Evolutionary conservation across 148 eudicot species (phyloP).

Genomic region (Gaultheria prostrata): DNA sequence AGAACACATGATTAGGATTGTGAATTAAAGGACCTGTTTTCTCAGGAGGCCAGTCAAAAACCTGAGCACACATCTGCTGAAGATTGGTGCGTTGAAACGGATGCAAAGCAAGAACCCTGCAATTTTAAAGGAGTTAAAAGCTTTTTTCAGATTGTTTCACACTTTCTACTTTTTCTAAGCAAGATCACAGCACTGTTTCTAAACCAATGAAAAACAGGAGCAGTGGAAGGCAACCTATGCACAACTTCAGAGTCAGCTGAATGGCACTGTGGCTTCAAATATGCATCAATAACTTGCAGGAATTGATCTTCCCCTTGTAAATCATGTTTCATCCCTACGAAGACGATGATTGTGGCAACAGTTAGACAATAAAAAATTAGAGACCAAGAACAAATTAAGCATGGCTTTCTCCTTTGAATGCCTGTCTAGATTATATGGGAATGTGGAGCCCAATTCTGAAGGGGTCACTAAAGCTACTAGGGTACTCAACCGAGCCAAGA

Average conservation of each 20-base stretch:
- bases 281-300: constrained; percentile 65
- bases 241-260: constrained; percentile 71
- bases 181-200: not conserved
- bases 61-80: constrained; percentile 67
- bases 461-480: not conserved
- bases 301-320: constrained; percentile 38
- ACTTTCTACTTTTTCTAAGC: not conserved
- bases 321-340: constrained; percentile 33
- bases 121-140: constrained; percentile 12
- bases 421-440: not conserved
- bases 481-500: not conserved
- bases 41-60: constrained; percentile 85
- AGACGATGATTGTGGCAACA: constrained; percentile 7
- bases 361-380: constrained; percentile 5
- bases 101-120: constrained; percentile 62
- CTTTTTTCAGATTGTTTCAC: not conserved
- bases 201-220: not conserved
- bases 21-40: constrained; percentile 61
- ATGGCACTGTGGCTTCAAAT: constrained; percentile 88
- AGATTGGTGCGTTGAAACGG: constrained; percentile 56
- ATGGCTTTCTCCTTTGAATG: constrained; percentile 7
- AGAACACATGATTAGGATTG: not conserved
- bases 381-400: not conserved
- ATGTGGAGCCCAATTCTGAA: not conserved
- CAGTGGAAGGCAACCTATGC: constrained; percentile 40